Percentiles rank a stretch among this genome's conserved stretches.
These are phyloP conservation scores for Aspergillus chevalieri DNA, from an alignment of 2,329 filamentous ascomycete genomes.

Conservation along the genomic window DNA sequence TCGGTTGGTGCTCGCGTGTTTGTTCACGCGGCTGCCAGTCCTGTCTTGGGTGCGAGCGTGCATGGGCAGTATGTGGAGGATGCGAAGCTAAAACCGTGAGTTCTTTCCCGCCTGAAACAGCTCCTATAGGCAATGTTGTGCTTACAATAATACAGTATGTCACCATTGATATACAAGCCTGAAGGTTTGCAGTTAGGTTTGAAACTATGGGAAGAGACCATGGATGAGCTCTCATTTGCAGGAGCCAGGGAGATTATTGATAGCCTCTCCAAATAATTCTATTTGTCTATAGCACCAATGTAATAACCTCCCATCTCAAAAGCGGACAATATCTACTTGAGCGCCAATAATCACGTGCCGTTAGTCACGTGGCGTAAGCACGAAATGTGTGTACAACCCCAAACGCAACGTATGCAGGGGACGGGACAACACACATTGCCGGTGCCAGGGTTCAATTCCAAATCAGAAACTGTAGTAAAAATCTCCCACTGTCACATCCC, in stretches of 20 bases:
- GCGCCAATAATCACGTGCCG: too few species aligned
- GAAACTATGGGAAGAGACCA: background rate
- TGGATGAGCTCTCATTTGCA: background rate
- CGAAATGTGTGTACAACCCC: too few species aligned
- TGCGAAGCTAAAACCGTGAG: constrained; percentile 1
- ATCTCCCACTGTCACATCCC: too few species aligned
- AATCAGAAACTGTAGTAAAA: too few species aligned
- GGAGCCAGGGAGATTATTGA: background rate
- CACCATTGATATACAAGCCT: background rate
- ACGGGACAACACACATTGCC: too few species aligned
- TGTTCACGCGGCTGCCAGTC: constrained; percentile 4
- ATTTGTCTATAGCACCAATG: too few species aligned
- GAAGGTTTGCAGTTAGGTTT: background rate
- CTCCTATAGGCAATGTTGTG: background rate
- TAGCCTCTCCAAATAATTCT: too few species aligned
- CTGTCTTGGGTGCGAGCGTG: background rate
- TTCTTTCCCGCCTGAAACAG: background rate
- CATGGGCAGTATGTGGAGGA: constrained; percentile 7
- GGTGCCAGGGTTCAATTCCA: too few species aligned
- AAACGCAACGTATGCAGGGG: too few species aligned
- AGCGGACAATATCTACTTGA: too few species aligned
- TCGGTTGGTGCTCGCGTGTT: constrained; percentile 5
- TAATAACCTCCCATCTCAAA: too few species aligned
- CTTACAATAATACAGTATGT: background rate
- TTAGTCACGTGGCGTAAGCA: too few species aligned